Base-by-base conservation (phyloP, 345 rosid genomes). In the Hibiscus syriacus region DNA sequence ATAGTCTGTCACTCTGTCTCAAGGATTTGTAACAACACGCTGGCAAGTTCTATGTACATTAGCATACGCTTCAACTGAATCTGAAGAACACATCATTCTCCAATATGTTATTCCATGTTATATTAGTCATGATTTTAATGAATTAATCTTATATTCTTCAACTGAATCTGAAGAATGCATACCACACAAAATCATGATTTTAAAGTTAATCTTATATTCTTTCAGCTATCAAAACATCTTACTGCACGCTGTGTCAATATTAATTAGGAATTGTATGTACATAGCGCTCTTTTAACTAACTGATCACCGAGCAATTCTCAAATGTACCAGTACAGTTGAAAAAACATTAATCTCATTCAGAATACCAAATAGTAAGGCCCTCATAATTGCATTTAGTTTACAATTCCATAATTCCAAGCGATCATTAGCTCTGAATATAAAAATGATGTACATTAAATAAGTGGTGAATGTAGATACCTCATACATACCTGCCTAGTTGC, bases 401-500 rank as follows among this genome's bases (percentile, higher is more conserved):
- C 26, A 13, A 67, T 46, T 67, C 39, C 27, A 73, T 26, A 55
- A 50, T 30, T 66, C 19, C 48, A 43, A 39, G 53, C 54, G 19
- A 57, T 19, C 16, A 60, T 12, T 12, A 6, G 1, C 19, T 55
- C 73, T 27, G 25, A 45, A 4, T 53, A 30, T 32, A 70, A 76
- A n/a, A 29, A 39, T 10, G 10, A 1, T 49, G 17, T 41, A 41
- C 1, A 50, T 30, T 55, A 66, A 68, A 62, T 34, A 74, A 66
- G 55, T 27, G 43, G 49, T 55, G 16, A 52, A 68, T 55, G 26
- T 23, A 25, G 62, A 76, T 8, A 70, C 54, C 29, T 12, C 84
- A 70, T 84, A 89, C 84, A 70, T 84, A 89, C 98, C 99, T 94
- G 76, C 90, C 88, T 50, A 80, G 55, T 76, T 85, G 79, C 86